Evolutionary conservation across 441 rosid genomes (phyloP).

Genomic region (Populus tomentosa): DNA sequence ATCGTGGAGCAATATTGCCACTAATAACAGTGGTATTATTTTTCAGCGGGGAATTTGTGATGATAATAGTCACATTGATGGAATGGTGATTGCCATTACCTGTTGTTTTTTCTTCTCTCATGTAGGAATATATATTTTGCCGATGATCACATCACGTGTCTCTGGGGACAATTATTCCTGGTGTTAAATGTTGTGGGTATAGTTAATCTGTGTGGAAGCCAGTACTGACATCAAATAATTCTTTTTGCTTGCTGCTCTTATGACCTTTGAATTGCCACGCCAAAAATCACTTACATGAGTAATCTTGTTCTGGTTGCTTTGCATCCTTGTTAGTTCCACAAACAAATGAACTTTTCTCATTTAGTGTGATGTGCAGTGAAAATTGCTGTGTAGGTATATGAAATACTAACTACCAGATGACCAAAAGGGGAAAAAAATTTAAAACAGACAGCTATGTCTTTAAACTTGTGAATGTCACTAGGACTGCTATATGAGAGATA

Average conservation of each 20-base stretch:
- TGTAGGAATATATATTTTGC: background rate
- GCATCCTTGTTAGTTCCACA: background rate
- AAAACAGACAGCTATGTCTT: background rate
- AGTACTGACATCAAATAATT: background rate
- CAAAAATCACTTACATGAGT: background rate
- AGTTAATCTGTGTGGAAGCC: background rate
- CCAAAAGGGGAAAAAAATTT: background rate
- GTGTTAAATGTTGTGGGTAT: background rate
- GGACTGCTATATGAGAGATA: background rate
- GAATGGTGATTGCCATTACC: background rate
- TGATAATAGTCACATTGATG: background rate
- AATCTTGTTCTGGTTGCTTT: background rate
- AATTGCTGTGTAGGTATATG: background rate
- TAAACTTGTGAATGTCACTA: background rate
- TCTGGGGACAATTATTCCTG: background rate
- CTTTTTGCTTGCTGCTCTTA: background rate
- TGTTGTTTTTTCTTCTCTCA: background rate
- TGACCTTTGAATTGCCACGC: background rate
- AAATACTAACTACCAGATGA: background rate
- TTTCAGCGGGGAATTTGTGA: background rate
- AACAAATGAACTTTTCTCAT: background rate
- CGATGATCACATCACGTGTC: background rate
- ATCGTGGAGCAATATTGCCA: background rate
- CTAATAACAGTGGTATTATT: background rate
- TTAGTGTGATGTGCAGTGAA: background rate